phyloP scores from a whole-genome alignment of 805 yeast genomes.

The Saccharomycopsis synnaedendra region DNA sequence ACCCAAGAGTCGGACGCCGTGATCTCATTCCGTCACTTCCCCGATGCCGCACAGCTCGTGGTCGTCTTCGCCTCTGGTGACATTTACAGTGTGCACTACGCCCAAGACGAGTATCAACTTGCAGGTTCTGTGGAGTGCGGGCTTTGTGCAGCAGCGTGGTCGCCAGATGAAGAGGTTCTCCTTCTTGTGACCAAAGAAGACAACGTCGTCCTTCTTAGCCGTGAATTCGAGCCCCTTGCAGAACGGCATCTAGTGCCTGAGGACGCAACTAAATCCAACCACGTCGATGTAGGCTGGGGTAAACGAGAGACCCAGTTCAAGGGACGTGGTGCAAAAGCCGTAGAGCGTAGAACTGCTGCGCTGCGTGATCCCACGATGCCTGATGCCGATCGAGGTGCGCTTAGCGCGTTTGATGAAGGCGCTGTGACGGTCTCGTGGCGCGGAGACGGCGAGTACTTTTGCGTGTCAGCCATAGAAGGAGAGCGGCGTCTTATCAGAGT shows the following conservation, averaged over 20 bases:
- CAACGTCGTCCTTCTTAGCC: conserved; percentile 55
- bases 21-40: conserved; percentile 54
- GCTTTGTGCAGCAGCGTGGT: conserved; percentile 67
- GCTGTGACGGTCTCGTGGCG: conserved; percentile 70
- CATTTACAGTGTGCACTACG: conserved; percentile 54
- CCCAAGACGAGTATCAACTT: conserved; percentile 38
- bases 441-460: conserved; percentile 84
- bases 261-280: conserved; percentile 63
- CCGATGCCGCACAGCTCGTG: conserved; percentile 54
- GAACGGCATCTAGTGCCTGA: conserved; percentile 47
- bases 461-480: conserved; percentile 51
- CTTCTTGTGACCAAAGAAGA: conserved; percentile 53
- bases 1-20: conserved; percentile 23
- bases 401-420: conserved; percentile 43
- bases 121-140: conserved; percentile 81
- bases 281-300: conserved; percentile 99
- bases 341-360: conserved; percentile 54
- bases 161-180: conserved; percentile 83
- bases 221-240: conserved; percentile 67
- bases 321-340: conserved; percentile 81
- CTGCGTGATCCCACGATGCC: conserved; percentile 87
- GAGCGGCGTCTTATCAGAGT: conserved; percentile 74
- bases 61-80: conserved; percentile 71
- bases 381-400: conserved; percentile 48
- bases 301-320: conserved; percentile 91